Evolutionary conservation across 2,329 filamentous ascomycete genomes (phyloP).

Genomic region (Stachybotrys chartarum): DNA sequence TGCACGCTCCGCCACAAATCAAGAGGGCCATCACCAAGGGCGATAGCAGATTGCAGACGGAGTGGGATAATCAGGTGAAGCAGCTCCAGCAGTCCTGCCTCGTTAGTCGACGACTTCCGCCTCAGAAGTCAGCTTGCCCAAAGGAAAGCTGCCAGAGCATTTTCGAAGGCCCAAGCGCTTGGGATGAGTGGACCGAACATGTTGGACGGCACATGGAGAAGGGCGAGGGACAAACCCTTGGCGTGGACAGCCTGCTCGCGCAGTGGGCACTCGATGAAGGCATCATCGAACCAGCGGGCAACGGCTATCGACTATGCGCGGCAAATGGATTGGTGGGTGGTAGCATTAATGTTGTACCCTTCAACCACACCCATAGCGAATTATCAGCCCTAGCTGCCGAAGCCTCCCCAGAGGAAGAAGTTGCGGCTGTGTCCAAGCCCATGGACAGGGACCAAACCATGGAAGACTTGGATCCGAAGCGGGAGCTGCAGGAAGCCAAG

Average conservation of each 20-base stretch:
- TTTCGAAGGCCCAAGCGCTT: conserved; percentile 67
- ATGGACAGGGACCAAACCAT: conserved; percentile 2
- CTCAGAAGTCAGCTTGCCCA: conserved; percentile 63
- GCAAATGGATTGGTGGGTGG: conserved; percentile 15
- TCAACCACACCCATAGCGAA: conserved; percentile 14
- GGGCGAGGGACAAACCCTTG: conserved; percentile 49
- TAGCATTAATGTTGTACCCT: conserved; percentile 9
- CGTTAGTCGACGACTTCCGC: conserved; percentile 59
- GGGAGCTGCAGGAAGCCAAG: neutral
- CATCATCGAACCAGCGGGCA: conserved; percentile 52
- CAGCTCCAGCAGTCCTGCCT: conserved; percentile 70
- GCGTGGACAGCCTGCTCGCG: conserved; percentile 50
- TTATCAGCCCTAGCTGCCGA: conserved; percentile 10
- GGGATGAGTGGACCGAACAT: conserved; percentile 91
- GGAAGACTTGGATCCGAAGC: neutral
- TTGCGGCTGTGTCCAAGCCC: neutral
- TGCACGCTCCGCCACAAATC: conserved; percentile 72
- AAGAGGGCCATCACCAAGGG: conserved; percentile 50
- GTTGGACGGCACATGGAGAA: conserved; percentile 85
- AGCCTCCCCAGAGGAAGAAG: conserved; percentile 9
- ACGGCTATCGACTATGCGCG: conserved; percentile 45
- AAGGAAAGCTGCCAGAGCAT: conserved; percentile 61
- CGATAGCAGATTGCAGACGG: conserved; percentile 50
- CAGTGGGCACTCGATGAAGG: conserved; percentile 57
- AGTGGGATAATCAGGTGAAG: conserved; percentile 60